Percentiles rank a stretch among this genome's conserved stretches.
Conservation (phyloP, 257 asterid species). For the Rubia yunnanensis region DNA sequence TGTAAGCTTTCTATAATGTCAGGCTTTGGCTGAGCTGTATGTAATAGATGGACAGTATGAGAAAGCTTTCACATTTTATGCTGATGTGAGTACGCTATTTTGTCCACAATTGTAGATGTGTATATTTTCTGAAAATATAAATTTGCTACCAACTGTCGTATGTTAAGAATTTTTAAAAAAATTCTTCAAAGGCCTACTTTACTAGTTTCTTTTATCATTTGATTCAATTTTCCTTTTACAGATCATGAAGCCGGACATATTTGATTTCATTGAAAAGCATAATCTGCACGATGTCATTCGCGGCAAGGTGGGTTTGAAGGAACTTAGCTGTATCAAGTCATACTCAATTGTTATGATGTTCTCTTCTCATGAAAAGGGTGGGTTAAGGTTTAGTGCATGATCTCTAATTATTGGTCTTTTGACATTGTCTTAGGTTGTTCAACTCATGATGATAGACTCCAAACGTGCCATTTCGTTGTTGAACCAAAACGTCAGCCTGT, state of each 20-base stretch:
- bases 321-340: background rate
- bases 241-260: constrained; percentile 83
- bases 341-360: background rate
- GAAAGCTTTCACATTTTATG: constrained; percentile 82
- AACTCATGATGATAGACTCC: constrained; percentile 87
- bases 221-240: constrained; percentile 24
- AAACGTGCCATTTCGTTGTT: constrained; percentile 72
- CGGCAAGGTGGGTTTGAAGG: constrained; percentile 51
- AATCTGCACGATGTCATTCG: constrained; percentile 71
- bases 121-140: background rate
- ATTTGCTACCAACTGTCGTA: constrained; percentile 1
- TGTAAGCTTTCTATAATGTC: constrained; percentile 18
- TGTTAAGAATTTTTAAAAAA: too few species aligned
- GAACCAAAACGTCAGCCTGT: constrained; percentile 57
- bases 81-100: constrained; percentile 65
- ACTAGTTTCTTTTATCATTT: constrained; percentile 7
- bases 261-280: constrained; percentile 92
- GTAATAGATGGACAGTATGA: constrained; percentile 77
- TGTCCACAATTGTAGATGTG: background rate
- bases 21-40: constrained; percentile 92
- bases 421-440: constrained; percentile 51
- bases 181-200: constrained; percentile 9
- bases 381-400: background rate
- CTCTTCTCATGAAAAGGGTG: background rate
- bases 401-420: constrained; percentile 6